Evolutionary conservation across 345 rosid genomes (phyloP).

Genomic region (Linum lewisii): DNA sequence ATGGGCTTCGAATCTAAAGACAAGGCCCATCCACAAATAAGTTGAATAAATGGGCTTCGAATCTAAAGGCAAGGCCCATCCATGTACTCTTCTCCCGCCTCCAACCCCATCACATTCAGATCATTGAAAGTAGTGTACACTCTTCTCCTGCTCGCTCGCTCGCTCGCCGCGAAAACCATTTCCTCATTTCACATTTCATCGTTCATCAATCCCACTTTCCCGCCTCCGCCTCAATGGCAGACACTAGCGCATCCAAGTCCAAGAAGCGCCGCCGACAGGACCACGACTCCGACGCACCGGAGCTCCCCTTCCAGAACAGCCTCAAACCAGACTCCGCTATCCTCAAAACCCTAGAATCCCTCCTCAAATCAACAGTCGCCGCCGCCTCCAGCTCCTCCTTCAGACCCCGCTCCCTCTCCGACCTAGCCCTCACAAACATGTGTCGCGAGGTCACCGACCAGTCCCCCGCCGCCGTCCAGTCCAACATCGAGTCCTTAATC

Average conservation of each 20-base stretch:
- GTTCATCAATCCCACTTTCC: neutral
- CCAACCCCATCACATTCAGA: too few species aligned
- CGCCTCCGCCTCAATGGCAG: neutral
- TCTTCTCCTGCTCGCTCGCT: too few species aligned
- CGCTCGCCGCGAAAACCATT: too few species aligned
- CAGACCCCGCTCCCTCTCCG: conserved; percentile 65
- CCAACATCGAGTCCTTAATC: conserved; percentile 56
- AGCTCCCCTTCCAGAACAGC: conserved; percentile 58
- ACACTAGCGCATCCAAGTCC: neutral
- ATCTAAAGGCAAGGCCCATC: too few species aligned
- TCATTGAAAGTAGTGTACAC: too few species aligned
- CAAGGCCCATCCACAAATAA: too few species aligned
- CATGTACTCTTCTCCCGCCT: too few species aligned
- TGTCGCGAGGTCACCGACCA: conserved; percentile 91
- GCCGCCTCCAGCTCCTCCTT: conserved; percentile 27
- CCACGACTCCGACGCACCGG: conserved; percentile 23
- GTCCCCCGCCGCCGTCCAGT: conserved; percentile 73
- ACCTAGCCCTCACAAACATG: conserved; percentile 56
- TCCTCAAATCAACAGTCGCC: conserved; percentile 22
- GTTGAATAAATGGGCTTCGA: too few species aligned
- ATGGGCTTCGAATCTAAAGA: too few species aligned
- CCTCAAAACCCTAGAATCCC: conserved; percentile 40
- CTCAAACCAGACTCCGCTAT: conserved; percentile 57
- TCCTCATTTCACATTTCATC: neutral
- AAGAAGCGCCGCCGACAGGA: conserved; percentile 70